phyloP scores from a whole-genome alignment of 306 rosid genomes.

The Lathyrus oleraceus region DNA sequence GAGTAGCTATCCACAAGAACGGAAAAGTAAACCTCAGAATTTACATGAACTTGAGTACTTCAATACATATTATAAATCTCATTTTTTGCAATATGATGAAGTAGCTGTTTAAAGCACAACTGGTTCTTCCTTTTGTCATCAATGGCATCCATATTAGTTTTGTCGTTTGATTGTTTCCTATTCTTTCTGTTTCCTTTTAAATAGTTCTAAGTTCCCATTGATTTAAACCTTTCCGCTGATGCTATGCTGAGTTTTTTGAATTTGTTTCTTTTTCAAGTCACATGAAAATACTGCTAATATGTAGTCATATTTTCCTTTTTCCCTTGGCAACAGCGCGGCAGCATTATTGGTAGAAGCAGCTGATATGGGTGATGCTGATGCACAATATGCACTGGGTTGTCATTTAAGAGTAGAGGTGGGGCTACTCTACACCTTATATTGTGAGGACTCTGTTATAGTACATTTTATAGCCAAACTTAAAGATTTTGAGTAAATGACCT shows the following conservation, averaged over 20 bases:
- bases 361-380: conserved; percentile 85
- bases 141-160: background rate
- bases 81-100: conserved; percentile 8
- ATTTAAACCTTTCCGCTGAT: background rate
- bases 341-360: conserved; percentile 93
- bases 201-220: background rate
- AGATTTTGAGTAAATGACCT: background rate
- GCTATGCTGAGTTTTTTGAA: background rate
- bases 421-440: conserved; percentile 12
- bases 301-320: conserved; percentile 16
- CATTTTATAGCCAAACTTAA: conserved; percentile 2
- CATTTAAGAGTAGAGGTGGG: conserved; percentile 79
- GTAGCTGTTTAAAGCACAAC: background rate
- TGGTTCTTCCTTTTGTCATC: background rate
- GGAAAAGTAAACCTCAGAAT: background rate
- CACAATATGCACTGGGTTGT: conserved; percentile 89
- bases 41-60: background rate
- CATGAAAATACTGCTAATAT: background rate
- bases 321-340: conserved; percentile 62
- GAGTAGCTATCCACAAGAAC: conserved; percentile 2
- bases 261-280: background rate
- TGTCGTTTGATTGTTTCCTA: background rate
- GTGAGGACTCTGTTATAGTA: conserved; percentile 20
- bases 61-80: background rate
- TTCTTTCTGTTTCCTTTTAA: background rate